Evolutionary conservation across 2,329 filamentous ascomycete species (phyloP).

Genomic region (Sporothrix inflata): DNA sequence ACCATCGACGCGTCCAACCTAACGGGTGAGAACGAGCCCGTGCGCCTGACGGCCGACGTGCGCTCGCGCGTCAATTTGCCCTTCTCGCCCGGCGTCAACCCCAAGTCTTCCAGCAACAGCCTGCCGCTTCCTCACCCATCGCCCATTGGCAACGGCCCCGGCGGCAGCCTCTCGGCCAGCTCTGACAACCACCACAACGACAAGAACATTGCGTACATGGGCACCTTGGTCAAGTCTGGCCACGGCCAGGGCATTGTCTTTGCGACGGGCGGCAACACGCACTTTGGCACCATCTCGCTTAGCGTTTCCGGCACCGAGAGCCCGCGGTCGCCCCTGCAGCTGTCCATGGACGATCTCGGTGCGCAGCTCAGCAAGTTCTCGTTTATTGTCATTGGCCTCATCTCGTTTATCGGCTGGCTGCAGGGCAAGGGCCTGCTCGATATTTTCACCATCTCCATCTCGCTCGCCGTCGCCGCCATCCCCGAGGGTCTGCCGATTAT

Average conservation of each 20-base stretch:
- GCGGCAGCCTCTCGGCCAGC: not conserved
- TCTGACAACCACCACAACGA: slow-evolving; percentile 69
- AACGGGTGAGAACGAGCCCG: slow-evolving; percentile 94
- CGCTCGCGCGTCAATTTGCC: slow-evolving; percentile 40
- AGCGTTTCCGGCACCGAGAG: slow-evolving; percentile 95
- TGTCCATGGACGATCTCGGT: slow-evolving; percentile 97
- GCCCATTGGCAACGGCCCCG: slow-evolving; percentile 7
- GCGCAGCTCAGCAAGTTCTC: slow-evolving; percentile 97
- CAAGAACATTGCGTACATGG: slow-evolving; percentile 97
- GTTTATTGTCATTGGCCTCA: slow-evolving; percentile 89
- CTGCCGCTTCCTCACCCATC: slow-evolving; percentile 44
- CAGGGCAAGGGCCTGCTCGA: slow-evolving; percentile 89
- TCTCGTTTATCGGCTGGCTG: slow-evolving; percentile 86
- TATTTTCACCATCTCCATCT: slow-evolving; percentile 97
- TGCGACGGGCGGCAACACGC: slow-evolving; percentile 88
- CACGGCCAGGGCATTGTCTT: slow-evolving; percentile 97
- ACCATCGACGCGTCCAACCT: slow-evolving; percentile 96
- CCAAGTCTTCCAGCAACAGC: slow-evolving; percentile 29
- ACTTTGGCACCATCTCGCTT: slow-evolving; percentile 94
- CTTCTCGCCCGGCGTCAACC: slow-evolving; percentile 20
- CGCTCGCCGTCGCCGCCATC: slow-evolving; percentile 92
- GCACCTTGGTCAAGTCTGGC: slow-evolving; percentile 90
- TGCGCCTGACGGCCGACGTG: slow-evolving; percentile 73
- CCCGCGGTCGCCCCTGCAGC: slow-evolving; percentile 86
- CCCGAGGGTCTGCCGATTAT: slow-evolving; percentile 97